Conservation (phyloP, 257 asterid genomes). For the Jasminum sambac region DNA sequence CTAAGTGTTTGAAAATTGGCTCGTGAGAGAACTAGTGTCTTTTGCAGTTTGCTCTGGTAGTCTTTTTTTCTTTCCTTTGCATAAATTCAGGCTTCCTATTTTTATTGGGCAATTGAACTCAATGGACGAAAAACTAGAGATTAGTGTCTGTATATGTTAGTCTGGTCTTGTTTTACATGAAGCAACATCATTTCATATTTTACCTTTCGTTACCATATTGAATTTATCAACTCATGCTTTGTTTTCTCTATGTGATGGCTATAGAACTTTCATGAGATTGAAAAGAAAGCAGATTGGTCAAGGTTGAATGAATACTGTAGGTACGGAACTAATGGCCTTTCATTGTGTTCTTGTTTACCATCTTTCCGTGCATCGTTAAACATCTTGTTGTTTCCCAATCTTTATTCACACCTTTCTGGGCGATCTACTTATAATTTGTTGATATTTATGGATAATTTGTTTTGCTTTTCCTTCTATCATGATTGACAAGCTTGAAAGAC, state of each 20-base stretch:
- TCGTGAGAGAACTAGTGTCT: slow-evolving; percentile 6
- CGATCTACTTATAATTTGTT: background rate
- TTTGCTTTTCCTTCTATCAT: background rate
- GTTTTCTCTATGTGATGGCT: slow-evolving; percentile 24
- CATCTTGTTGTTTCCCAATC: background rate
- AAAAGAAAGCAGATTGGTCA: slow-evolving; percentile 81
- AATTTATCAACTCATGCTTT: slow-evolving; percentile 14
- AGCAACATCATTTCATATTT: slow-evolving; percentile 6
- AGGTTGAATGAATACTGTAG: slow-evolving; percentile 67
- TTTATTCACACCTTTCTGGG: background rate
- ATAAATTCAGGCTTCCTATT: background rate
- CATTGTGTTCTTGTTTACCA: slow-evolving; percentile 10
- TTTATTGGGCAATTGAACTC: background rate
- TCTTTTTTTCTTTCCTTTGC: background rate
- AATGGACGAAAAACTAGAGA: background rate
- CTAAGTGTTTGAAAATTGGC: slow-evolving; percentile 29
- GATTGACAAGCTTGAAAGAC: background rate
- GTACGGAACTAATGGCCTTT: slow-evolving; percentile 39
- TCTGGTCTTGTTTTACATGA: slow-evolving; percentile 4
- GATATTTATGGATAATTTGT: background rate
- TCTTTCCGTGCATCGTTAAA: background rate
- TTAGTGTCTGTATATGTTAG: background rate
- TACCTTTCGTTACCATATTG: slow-evolving; percentile 13
- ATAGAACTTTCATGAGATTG: slow-evolving; percentile 59
- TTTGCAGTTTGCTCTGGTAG: background rate